A percentile compares a stretch with the other conserved stretches of the same genome.
These are phyloP conservation scores for Capronia coronata DNA, from an alignment of 2,329 filamentous ascomycete genomes.

Conservation along the genomic window DNA sequence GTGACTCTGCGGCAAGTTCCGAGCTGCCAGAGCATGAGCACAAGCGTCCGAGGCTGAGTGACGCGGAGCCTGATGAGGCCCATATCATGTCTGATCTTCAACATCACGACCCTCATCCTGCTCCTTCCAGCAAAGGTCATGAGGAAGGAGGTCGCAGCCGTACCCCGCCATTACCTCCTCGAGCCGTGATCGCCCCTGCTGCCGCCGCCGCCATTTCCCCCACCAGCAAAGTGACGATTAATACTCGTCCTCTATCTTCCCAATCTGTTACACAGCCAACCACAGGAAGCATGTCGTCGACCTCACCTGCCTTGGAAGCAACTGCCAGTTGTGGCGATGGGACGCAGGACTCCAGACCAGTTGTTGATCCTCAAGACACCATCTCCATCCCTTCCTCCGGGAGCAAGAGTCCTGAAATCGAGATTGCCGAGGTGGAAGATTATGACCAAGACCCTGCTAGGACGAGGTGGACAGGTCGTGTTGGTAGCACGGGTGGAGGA, in stretches of 20 bases:
- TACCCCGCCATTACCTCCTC: conserved; percentile 22
- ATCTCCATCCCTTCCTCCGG: conserved; percentile 42
- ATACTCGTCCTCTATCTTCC: conserved; percentile 32
- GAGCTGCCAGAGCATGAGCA: conserved; percentile 28
- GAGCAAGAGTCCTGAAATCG: conserved; percentile 42
- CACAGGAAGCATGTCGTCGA: conserved; percentile 8
- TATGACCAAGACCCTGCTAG: conserved; percentile 42
- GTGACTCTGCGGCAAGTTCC: conserved; percentile 25
- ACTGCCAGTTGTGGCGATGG: conserved; percentile 7
- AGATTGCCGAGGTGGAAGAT: conserved; percentile 46
- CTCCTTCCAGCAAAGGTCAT: conserved; percentile 21
- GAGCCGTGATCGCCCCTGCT: conserved; percentile 24
- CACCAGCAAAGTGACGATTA: conserved; percentile 44
- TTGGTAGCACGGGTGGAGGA: conserved; percentile 26
- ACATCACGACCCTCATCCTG: conserved; percentile 8
- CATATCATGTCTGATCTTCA: conserved; percentile 23
- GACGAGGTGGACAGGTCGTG: conserved; percentile 39
- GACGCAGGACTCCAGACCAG: conserved; percentile 1
- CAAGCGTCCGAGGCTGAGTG: conserved; percentile 28
- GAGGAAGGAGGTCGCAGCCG: conserved; percentile 17
- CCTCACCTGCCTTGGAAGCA: conserved; percentile 1
- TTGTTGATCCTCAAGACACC: conserved; percentile 23
- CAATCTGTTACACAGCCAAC: conserved; percentile 21
- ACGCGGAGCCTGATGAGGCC: conserved; percentile 20
- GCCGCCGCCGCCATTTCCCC: conserved; percentile 31